Evolutionary conservation across 2,329 filamentous ascomycete genomes (phyloP), one percentile per base, ranked within the genome.

Genomic region (Calonectria hongkongensis): DNA sequence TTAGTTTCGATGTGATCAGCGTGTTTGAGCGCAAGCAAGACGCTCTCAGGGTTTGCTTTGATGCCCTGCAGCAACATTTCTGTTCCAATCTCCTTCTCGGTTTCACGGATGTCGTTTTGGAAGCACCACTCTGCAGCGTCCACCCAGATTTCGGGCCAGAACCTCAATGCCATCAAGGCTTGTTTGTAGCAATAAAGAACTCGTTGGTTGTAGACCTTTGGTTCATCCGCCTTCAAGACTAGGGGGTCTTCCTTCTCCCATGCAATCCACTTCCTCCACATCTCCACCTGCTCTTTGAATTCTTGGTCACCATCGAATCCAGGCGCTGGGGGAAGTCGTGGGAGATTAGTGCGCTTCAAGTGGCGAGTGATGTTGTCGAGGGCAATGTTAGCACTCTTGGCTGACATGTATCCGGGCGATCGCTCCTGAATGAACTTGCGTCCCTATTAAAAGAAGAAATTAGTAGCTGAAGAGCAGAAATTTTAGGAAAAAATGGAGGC

Each of bases 231-330:
- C 81, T 94, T 94, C 66, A 98, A 87, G 28, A 98, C 94, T 3
- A 99, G 87, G 1, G 95, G 95, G 81, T 99, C 97, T 21, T 94
- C 93, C 84, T 96, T 98, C 84, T 99, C 97, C 95, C 96, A 99
- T 5, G 92, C 88, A 76, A 99, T 94, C 97, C 97, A 99, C 76
- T 91, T 92, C 82, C 95, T 95, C 97, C 97, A 99, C 33, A 97
- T 88, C 60, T 94, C 91, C 56, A 98, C 92, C 83, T 99, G 97
- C 62, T 93, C 90, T 76, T 91, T 87, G 81, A 94, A 99, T 75
- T 98, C 95, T 28, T 93, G 89, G 73, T 98, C 92, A 2, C 97
- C 97, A 66, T 97, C 94, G 79, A 95, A 98, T 1, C 96, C 96
- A 54, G 92, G 91, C 6, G 94, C 92, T 8, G 97, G 96, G 2